Conservation (phyloP, 2,329 filamentous ascomycete genomes). For the Fusarium metavorans region DNA sequence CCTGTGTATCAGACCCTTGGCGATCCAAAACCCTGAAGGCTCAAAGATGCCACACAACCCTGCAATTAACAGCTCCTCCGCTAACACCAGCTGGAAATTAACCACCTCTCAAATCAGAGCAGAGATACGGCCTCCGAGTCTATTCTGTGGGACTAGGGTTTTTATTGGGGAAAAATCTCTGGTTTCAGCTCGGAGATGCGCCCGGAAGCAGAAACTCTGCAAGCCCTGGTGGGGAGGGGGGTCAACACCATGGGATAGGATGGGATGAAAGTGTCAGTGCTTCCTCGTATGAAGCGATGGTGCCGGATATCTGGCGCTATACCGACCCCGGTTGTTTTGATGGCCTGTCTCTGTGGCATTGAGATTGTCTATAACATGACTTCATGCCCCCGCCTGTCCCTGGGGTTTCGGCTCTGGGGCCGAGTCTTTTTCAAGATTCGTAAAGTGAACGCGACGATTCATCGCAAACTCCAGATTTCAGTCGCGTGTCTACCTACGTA, state of each 20-base stretch:
- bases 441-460: background rate
- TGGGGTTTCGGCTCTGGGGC: background rate
- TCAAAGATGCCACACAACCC: background rate
- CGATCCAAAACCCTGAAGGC: background rate
- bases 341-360: background rate
- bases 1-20: slow-evolving; percentile 4
- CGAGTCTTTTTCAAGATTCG: background rate
- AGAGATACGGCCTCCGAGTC: background rate
- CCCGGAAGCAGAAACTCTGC: slow-evolving; percentile 17
- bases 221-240: background rate
- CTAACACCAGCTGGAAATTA: background rate
- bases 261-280: background rate
- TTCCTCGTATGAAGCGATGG: background rate
- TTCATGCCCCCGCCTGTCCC: background rate
- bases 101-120: background rate
- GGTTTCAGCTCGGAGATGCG: background rate
- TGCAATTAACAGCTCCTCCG: slow-evolving; percentile 1
- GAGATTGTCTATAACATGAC: slow-evolving; percentile 3
- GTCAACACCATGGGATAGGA: slow-evolving; percentile 2
- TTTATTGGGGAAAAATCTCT: background rate
- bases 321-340: slow-evolving; percentile 2
- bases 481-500: background rate
- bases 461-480: background rate
- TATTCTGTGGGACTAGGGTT: background rate
- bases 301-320: slow-evolving; percentile 6